These are phyloP conservation scores for Populus davidiana DNA, from an alignment of 345 rosid species.

Conservation along the genomic window DNA sequence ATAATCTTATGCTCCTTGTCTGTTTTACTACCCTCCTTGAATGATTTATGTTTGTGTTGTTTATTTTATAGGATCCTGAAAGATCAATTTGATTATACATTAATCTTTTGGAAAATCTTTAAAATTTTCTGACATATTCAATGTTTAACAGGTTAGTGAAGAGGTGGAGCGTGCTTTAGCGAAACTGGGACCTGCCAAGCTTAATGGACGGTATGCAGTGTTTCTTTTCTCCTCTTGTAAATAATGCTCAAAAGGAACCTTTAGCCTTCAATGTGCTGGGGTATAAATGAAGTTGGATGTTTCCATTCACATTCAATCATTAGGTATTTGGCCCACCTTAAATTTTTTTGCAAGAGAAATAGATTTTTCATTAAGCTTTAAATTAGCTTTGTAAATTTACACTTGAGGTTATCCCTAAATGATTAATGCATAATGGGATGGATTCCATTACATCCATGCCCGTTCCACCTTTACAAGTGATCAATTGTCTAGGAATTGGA, in stretches of 20 bases:
- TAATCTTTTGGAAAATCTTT: not conserved
- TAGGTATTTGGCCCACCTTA: not conserved
- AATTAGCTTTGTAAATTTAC: too few relatives aligned
- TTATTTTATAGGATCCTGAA: not conserved
- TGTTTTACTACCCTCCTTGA: not conserved
- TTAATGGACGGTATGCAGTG: conserved; percentile 13
- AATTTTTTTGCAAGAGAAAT: not conserved
- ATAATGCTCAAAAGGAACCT: not conserved
- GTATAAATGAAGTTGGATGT: not conserved
- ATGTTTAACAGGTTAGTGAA: conserved; percentile 29
- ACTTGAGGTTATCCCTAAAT: not conserved
- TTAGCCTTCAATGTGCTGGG: not conserved
- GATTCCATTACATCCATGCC: conserved; percentile 33
- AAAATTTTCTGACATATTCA: not conserved
- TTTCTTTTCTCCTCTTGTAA: not conserved
- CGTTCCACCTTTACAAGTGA: not conserved
- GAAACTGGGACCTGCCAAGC: conserved; percentile 25
- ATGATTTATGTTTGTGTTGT: not conserved
- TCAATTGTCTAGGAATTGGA: not conserved
- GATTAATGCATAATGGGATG: not conserved
- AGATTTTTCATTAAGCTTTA: not conserved
- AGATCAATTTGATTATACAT: not conserved
- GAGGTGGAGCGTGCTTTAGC: conserved; percentile 37
- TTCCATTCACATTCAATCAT: not conserved
- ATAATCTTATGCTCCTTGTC: not conserved